phyloP scores from a whole-genome alignment of 345 rosid genomes.

The Ailanthus altissimus region DNA sequence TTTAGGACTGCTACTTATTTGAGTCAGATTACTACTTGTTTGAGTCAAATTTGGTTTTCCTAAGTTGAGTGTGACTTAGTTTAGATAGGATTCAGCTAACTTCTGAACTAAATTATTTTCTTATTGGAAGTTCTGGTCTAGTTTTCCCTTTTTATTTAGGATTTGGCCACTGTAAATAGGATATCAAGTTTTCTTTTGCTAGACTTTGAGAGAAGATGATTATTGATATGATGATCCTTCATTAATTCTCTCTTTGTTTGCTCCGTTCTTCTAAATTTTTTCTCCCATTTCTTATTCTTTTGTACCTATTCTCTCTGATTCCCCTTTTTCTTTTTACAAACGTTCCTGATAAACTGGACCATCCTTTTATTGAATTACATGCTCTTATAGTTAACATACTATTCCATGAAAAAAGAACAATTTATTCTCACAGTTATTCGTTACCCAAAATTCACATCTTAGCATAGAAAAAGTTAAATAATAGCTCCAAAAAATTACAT shows the following conservation, averaged over 20 bases:
- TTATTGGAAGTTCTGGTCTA: not conserved
- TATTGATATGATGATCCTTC: not conserved
- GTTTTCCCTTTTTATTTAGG: not conserved
- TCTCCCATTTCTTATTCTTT: not conserved
- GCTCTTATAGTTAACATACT: not conserved
- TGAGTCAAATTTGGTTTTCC: not conserved
- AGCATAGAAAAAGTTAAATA: not conserved
- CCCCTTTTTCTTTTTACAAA: no score
- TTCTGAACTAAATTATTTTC: not conserved
- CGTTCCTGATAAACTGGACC: not conserved
- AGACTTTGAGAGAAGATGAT: not conserved
- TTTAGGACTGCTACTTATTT: not conserved
- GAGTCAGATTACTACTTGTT: not conserved
- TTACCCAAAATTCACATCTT: not conserved
- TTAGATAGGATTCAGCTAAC: no score
- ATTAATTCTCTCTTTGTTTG: not conserved
- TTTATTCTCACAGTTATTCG: not conserved
- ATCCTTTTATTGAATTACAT: not conserved
- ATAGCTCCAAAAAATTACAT: not conserved
- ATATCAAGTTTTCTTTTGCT: no score
- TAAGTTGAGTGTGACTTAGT: no score
- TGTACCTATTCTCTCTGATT: not conserved
- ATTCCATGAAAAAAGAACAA: conserved; percentile 11
- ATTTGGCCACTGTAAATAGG: not conserved
- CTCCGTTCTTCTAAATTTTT: not conserved